These are phyloP conservation scores for Pyronema omphalodes DNA, from an alignment of 495 filamentous ascomycete species.

Conservation along the genomic window DNA sequence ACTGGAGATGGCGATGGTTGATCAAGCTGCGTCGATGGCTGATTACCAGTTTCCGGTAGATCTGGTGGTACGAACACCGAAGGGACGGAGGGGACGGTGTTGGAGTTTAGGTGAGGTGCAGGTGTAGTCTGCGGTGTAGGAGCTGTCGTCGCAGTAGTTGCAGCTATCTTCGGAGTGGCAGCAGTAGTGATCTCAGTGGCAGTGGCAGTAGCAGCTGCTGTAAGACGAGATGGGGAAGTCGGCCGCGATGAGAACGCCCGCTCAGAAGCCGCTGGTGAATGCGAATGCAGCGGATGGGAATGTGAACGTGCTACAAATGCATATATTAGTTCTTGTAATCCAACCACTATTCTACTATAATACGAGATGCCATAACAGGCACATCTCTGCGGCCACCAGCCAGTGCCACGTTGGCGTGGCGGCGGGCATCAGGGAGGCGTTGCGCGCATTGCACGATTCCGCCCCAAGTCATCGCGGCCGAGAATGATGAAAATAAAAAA, in stretches of 20 bases:
- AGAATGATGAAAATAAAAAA: constrained; percentile 3
- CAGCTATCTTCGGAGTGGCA: constrained; percentile 11
- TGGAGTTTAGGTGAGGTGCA: constrained; percentile 6
- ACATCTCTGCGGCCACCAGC: background rate
- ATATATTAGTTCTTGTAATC: constrained; percentile 12
- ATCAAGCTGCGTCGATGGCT: too few relatives aligned
- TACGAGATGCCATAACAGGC: constrained; percentile 2
- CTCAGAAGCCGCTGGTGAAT: too few relatives aligned
- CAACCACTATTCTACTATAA: constrained; percentile 1
- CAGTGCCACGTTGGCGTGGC: constrained; percentile 4
- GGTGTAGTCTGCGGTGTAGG: background rate
- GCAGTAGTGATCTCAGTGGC: constrained; percentile 3
- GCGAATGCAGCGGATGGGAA: too few relatives aligned
- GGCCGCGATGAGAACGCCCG: constrained; percentile 14
- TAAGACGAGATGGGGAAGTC: constrained; percentile 8
- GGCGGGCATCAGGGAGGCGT: background rate
- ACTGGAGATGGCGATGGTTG: too few relatives aligned
- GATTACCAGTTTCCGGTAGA: too few relatives aligned
- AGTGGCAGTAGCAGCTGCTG: background rate
- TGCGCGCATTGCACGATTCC: background rate
- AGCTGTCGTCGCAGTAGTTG: background rate
- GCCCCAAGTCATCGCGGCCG: background rate
- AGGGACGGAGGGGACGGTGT: background rate
- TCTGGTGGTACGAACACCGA: too few relatives aligned
- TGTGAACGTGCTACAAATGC: constrained; percentile 14